These are phyloP conservation scores for Candida golubevii DNA, from an alignment of 805 yeast species.

Conservation along the genomic window DNA sequence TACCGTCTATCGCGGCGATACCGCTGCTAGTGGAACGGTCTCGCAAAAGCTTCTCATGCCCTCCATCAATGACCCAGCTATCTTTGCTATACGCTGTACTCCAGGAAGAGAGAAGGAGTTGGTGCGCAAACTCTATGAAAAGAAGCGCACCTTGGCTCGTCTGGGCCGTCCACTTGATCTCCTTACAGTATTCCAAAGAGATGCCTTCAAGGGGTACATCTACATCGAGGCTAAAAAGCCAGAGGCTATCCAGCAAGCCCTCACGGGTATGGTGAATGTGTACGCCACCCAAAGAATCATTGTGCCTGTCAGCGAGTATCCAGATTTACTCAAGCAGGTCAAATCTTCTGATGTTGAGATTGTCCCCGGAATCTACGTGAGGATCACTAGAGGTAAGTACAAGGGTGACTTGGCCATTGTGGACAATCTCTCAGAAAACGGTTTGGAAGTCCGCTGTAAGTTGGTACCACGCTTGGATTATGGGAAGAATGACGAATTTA, in stretches of 20 bases:
- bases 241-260: conserved; percentile 85
- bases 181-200: conserved; percentile 88
- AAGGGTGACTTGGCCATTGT: conserved; percentile 91
- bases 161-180: conserved; percentile 79
- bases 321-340: conserved; percentile 85
- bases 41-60: conserved; percentile 93
- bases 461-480: conserved; percentile 92
- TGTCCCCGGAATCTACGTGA: conserved; percentile 87
- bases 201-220: conserved; percentile 84
- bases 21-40: conserved; percentile 56
- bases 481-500: conserved; percentile 59
- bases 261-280: conserved; percentile 85
- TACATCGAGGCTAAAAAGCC: conserved; percentile 93
- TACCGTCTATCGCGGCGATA: conserved; percentile 80
- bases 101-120: conserved; percentile 91
- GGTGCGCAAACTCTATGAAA: conserved; percentile 78
- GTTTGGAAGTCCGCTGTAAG: conserved; percentile 89
- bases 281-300: conserved; percentile 68
- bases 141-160: conserved; percentile 72
- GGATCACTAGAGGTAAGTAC: conserved; percentile 87
- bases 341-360: conserved; percentile 84
- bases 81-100: conserved; percentile 93
- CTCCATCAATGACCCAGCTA: conserved; percentile 92
- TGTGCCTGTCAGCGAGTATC: conserved; percentile 94
- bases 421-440: conserved; percentile 89